These are phyloP conservation scores for Zostera marina DNA, from an alignment of 116 monocot species.

Conservation along the genomic window DNA sequence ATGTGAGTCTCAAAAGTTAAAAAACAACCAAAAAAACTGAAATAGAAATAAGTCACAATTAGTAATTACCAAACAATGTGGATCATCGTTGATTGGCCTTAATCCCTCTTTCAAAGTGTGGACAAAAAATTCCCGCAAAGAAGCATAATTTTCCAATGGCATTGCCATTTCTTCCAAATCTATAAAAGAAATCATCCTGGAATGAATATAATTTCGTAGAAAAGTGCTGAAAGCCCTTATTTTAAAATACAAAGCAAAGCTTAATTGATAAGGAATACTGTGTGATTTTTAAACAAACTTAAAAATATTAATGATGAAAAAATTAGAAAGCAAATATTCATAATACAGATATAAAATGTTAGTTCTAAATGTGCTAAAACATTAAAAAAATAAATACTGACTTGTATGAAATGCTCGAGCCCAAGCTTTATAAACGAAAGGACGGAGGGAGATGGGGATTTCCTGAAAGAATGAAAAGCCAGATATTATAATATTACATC, in stretches of 20 bases:
- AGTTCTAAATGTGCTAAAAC: background rate
- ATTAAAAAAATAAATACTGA: constrained; percentile 7
- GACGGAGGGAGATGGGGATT: constrained; percentile 50
- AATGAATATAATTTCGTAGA: background rate
- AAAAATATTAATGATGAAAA: too few relatives aligned
- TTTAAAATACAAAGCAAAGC: background rate
- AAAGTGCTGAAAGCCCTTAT: background rate
- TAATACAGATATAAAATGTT: background rate
- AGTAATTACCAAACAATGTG: constrained; percentile 96
- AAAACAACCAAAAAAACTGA: constrained; percentile 1
- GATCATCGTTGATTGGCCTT: constrained; percentile 56
- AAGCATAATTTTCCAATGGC: constrained; percentile 71
- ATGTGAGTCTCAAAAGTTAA: background rate
- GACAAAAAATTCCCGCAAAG: constrained; percentile 72
- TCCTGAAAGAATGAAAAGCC: constrained; percentile 30
- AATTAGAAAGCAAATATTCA: too few relatives aligned
- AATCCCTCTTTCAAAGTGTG: constrained; percentile 63
- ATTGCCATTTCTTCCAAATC: constrained; percentile 80
- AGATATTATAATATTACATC: background rate
- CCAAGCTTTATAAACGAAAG: constrained; percentile 78
- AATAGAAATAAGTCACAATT: constrained; percentile 49
- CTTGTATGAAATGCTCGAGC: constrained; percentile 87
- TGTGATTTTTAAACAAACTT: background rate
- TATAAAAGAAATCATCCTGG: constrained; percentile 7
- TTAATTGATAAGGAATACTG: background rate